Evolutionary conservation across 1,139 yeast genomes (phyloP), one percentile per base, ranked within the genome.

Genomic region (Komagataea norvegica): DNA sequence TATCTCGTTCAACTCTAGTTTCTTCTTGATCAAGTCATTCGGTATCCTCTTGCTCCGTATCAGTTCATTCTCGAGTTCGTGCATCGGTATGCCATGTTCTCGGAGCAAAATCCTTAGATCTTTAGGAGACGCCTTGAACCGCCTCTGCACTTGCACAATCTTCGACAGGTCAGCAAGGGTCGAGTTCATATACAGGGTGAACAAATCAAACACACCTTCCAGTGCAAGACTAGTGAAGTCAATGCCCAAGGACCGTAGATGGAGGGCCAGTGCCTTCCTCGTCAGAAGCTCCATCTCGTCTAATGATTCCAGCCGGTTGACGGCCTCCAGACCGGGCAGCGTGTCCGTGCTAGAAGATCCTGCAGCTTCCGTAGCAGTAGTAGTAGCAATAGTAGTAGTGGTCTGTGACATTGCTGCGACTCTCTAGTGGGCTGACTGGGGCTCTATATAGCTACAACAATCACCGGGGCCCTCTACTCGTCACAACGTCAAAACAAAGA

Each of bases 101-200:
- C 65, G 57, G 17, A 81, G 51, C 40, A 79, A 57, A 32, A 79
- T 54, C 23, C 67, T 62, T 4, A 82, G 44, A 56, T 86, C 95
- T 16, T 67, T 67, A 21, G 74, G 59, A 0, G 85, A 65, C 0
- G 91, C 85, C 21, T 59, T 57, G 19, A 67, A 61, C 38, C 94
- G 68, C 48, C 96, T 65, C 58, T 87, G 95, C n/a, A 77, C 60
- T 42, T 74, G 79, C 3, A 82, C 69, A 25, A 77, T 58, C 42
- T 72, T 70, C 40, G 73, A 75, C 30, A 86, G 56, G 31, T 70
- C 64, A 6, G 59, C 51, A 6, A 72, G 57, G 36, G 82, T 46
- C 21, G 66, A 65, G 45, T 70, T 63, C 51, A 85, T 61, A 52
- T 76, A 79, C 16, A 62, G 61, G 31, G 69, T 65, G 2, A 80